phyloP scores from a whole-genome alignment of 805 yeast genomes.

The Sugiyamaella qingdaonensis region DNA sequence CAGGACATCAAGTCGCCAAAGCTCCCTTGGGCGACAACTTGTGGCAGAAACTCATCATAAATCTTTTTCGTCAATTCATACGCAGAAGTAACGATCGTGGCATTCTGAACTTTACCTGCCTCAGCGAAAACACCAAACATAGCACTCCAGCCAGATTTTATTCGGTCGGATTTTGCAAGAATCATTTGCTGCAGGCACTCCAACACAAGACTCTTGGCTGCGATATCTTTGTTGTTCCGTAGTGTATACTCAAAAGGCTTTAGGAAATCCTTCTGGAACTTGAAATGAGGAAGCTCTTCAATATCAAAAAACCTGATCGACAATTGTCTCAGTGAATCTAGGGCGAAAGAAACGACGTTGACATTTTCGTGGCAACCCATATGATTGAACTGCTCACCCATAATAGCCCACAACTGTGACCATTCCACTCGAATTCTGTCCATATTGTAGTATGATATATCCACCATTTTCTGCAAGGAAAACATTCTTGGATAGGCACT shows the following conservation, averaged over 20 bases:
- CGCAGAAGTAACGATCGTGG: constrained; percentile 57
- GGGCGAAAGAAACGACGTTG: constrained; percentile 80
- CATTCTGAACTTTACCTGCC: constrained; percentile 57
- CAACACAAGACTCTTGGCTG: constrained; percentile 81
- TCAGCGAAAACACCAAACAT: constrained; percentile 72
- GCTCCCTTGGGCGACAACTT: constrained; percentile 66
- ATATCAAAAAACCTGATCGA: constrained; percentile 88
- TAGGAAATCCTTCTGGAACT: constrained; percentile 90
- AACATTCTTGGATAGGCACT: constrained; percentile 84
- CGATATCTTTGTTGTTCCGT: constrained; percentile 57
- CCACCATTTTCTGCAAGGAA: constrained; percentile 91
- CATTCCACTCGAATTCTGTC: constrained; percentile 92
- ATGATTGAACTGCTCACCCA: constrained; percentile 83
- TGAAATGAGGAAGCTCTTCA: constrained; percentile 92
- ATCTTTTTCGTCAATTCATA: constrained; percentile 61
- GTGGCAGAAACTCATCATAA: constrained; percentile 55
- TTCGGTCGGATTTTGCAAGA: constrained; percentile 62
- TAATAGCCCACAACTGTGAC: constrained; percentile 91
- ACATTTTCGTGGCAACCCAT: constrained; percentile 78
- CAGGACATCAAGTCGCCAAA: constrained; percentile 63
- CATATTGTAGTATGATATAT: constrained; percentile 97
- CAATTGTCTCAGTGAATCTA: constrained; percentile 89
- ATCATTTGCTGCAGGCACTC: constrained; percentile 88
- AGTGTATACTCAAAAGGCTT: constrained; percentile 84
- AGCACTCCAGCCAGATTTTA: constrained; percentile 93